Percentiles rank a stretch among this genome's conserved stretches.
These are phyloP conservation scores for Fusarium xyrophilum DNA, from an alignment of 2,329 filamentous ascomycete species.

Conservation along the genomic window DNA sequence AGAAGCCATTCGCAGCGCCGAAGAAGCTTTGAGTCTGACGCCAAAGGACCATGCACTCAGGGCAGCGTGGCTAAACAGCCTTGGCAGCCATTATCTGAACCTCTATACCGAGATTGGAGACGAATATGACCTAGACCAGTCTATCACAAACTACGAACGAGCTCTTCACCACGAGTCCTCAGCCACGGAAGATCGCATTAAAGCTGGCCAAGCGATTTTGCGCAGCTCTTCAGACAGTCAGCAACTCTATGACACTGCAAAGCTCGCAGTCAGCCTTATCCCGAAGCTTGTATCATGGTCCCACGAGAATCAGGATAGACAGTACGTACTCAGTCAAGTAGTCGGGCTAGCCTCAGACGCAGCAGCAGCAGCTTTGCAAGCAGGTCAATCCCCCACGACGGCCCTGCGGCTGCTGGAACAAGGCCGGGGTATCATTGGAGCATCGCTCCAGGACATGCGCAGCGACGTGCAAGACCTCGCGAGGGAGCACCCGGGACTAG, in stretches of 20 bases:
- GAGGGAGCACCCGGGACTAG: accelerated
- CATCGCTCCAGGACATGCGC: background rate
- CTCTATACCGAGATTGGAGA: background rate
- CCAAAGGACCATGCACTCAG: background rate
- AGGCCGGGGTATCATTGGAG: background rate
- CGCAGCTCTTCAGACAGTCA: background rate
- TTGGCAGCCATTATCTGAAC: background rate
- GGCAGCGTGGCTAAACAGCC: background rate
- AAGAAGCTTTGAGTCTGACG: background rate
- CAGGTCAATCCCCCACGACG: accelerated
- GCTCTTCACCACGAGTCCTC: background rate
- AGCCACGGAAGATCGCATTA: background rate
- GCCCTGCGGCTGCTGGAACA: background rate
- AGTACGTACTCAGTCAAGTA: background rate
- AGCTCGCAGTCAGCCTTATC: background rate
- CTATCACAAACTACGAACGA: background rate
- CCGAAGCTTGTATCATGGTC: background rate
- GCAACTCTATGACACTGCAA: background rate
- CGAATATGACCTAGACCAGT: background rate
- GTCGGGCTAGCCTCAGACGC: background rate
- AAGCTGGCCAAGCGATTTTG: background rate
- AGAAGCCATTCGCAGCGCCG: background rate
- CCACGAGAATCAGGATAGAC: background rate
- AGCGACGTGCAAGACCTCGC: background rate
- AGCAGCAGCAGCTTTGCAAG: background rate